Conservation (phyloP, 768 basidiomycete genomes). For the Termitomyces sp. region DNA sequence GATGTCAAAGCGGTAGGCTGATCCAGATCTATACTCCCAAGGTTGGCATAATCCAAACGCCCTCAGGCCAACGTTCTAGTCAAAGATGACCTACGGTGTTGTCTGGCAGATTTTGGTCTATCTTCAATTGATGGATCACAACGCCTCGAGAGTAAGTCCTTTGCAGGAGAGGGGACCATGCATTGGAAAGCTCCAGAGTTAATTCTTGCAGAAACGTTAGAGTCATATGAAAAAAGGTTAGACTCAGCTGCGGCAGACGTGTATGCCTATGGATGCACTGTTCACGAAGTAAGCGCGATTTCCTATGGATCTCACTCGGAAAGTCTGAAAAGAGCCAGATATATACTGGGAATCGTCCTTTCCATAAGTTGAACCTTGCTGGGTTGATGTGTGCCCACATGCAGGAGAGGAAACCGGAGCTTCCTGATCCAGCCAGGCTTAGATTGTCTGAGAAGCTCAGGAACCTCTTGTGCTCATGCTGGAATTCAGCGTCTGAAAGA, state of each 20-base stretch:
- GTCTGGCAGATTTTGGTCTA: slow-evolving; percentile 13
- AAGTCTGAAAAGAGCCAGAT: background rate
- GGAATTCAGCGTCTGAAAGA: background rate
- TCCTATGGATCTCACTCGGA: background rate
- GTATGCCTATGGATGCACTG: slow-evolving; percentile 11
- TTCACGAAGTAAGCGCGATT: slow-evolving; percentile 6
- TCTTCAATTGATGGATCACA: slow-evolving; percentile 11
- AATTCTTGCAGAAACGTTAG: background rate
- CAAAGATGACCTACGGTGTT: slow-evolving; percentile 5
- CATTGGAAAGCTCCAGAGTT: slow-evolving; percentile 9
- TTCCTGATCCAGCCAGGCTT: background rate
- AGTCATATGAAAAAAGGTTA: background rate
- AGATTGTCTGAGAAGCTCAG: background rate
- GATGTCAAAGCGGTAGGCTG: slow-evolving; percentile 32
- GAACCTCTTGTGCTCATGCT: slow-evolving; percentile 1
- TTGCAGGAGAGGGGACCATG: slow-evolving; percentile 1
- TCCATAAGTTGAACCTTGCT: background rate
- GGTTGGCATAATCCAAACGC: background rate
- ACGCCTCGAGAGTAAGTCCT: slow-evolving; percentile 4
- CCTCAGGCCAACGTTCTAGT: slow-evolving; percentile 12
- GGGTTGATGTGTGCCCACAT: slow-evolving; percentile 1
- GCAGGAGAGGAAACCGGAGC: background rate
- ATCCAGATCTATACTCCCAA: background rate
- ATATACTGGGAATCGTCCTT: slow-evolving; percentile 11
- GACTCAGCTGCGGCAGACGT: slow-evolving; percentile 7